phyloP scores from a whole-genome alignment of 345 rosid genomes.

The Brassica rapa region DNA sequence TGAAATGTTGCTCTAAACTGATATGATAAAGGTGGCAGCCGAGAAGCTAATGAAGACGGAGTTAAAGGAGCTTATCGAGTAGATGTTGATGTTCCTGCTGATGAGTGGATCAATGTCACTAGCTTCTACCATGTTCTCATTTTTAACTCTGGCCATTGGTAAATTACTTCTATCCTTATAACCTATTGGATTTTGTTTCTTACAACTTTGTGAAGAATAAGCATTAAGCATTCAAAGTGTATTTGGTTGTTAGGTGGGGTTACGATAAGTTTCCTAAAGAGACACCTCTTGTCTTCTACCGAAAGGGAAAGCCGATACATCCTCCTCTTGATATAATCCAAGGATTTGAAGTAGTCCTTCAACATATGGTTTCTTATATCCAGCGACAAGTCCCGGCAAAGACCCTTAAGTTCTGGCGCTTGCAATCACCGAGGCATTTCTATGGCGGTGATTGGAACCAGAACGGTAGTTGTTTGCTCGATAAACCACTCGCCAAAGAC shows the following conservation, averaged over 20 bases:
- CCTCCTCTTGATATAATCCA: conserved; percentile 72
- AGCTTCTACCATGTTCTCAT: conserved; percentile 80
- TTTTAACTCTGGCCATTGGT: conserved; percentile 97
- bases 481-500: conserved; percentile 60
- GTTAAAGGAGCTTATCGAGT: conserved; percentile 63
- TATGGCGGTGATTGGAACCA: conserved; percentile 93
- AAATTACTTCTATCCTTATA: not conserved
- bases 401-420: conserved; percentile 83
- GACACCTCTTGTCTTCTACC: conserved; percentile 80
- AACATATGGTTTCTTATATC: conserved; percentile 69
- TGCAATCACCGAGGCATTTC: conserved; percentile 95
- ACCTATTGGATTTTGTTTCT: not conserved
- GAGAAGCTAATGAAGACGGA: conserved; percentile 42
- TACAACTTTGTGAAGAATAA: conserved; percentile 13
- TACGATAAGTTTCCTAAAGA: conserved; percentile 87
- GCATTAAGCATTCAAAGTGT: not conserved
- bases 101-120: conserved; percentile 70
- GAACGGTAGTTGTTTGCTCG: conserved; percentile 87
- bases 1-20: conserved; percentile 46
- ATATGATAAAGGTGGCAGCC: conserved; percentile 84
- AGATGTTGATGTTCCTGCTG: conserved; percentile 89
- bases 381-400: conserved; percentile 56
- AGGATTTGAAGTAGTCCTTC: conserved; percentile 76
- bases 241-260: conserved; percentile 71
- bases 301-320: conserved; percentile 59